phyloP scores from a whole-genome alignment of 192 early-diverging fungal genomes.

The Hyaloraphidium curvatum region DNA sequence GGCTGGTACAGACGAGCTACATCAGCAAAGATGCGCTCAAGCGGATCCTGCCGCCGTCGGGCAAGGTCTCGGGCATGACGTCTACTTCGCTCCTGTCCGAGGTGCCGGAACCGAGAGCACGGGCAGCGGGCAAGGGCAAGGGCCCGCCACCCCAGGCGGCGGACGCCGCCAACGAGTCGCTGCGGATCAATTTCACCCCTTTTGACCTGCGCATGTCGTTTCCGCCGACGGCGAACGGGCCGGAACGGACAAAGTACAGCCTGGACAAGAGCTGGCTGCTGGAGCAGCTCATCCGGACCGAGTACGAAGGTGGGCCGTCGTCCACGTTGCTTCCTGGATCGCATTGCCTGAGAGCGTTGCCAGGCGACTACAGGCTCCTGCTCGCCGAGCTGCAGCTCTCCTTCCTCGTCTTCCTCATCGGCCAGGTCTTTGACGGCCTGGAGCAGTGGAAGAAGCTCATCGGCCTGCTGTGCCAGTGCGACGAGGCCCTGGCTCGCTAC shows the following conservation, averaged over 20 bases:
- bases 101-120: slow-evolving; percentile 10
- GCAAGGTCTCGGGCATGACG: slow-evolving; percentile 22
- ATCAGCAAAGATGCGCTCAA: slow-evolving; percentile 29
- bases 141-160: neutral
- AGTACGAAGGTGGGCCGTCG: neutral
- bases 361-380: slow-evolving; percentile 22
- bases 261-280: slow-evolving; percentile 80
- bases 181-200: slow-evolving; percentile 34
- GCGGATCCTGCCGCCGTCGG: slow-evolving; percentile 22
- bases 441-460: slow-evolving; percentile 72
- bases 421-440: slow-evolving; percentile 63
- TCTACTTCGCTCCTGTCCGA: slow-evolving; percentile 43
- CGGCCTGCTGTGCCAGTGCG: slow-evolving; percentile 42
- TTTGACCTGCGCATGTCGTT: slow-evolving; percentile 72
- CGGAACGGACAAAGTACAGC: slow-evolving; percentile 54
- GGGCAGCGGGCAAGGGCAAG: neutral
- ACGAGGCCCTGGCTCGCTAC: slow-evolving; percentile 44
- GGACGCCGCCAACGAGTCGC: neutral
- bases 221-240: slow-evolving; percentile 39
- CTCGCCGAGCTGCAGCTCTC: slow-evolving; percentile 70
- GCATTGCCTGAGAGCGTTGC: no score
- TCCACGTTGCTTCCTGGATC: neutral
- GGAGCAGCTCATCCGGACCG: slow-evolving; percentile 20
- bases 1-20: slow-evolving; percentile 53
- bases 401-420: slow-evolving; percentile 58